A percentile compares a stretch with the other conserved stretches of the same genome.
Evolutionary conservation across 306 rosid genomes (phyloP).

Genomic region (Myrica gale): DNA sequence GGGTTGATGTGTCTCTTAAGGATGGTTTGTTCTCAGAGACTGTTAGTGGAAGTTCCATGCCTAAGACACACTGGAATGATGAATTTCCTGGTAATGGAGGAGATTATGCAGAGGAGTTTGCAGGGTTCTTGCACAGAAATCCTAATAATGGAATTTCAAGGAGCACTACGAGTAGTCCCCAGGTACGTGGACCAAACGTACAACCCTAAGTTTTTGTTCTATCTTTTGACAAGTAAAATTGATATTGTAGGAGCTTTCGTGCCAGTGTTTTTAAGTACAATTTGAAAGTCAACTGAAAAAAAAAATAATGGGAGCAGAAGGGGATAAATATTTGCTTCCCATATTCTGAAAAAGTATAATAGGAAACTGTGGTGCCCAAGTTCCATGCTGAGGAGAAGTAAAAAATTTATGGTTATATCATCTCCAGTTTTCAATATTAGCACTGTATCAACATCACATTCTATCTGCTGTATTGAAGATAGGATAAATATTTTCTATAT

Average conservation of each 20-base stretch:
- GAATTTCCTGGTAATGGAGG: slow-evolving; percentile 28
- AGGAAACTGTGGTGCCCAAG: not conserved
- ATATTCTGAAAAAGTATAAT: not conserved
- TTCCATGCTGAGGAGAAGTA: no score
- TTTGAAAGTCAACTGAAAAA: not conserved
- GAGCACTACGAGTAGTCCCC: slow-evolving; percentile 72
- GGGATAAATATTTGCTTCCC: not conserved
- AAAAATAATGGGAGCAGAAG: not conserved
- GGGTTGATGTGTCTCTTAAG: slow-evolving; percentile 76
- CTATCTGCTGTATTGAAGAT: not conserved
- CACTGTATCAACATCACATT: not conserved
- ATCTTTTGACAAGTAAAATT: not conserved
- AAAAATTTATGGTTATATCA: no score
- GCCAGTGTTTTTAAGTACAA: not conserved
- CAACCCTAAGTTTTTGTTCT: slow-evolving; percentile 3
- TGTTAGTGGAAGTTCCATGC: slow-evolving; percentile 32
- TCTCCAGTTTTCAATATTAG: no score
- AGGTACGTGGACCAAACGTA: slow-evolving; percentile 44
- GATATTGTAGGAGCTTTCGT: not conserved
- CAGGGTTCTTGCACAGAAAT: slow-evolving; percentile 51
- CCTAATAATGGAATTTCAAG: slow-evolving; percentile 44
- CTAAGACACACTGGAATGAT: slow-evolving; percentile 32
- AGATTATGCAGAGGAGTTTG: slow-evolving; percentile 48
- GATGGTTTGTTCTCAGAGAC: slow-evolving; percentile 65
- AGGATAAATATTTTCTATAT: not conserved